Evolutionary conservation across 352 stramenopile genomes (phyloP).

Genomic region (Pythium aphanidermatum): DNA sequence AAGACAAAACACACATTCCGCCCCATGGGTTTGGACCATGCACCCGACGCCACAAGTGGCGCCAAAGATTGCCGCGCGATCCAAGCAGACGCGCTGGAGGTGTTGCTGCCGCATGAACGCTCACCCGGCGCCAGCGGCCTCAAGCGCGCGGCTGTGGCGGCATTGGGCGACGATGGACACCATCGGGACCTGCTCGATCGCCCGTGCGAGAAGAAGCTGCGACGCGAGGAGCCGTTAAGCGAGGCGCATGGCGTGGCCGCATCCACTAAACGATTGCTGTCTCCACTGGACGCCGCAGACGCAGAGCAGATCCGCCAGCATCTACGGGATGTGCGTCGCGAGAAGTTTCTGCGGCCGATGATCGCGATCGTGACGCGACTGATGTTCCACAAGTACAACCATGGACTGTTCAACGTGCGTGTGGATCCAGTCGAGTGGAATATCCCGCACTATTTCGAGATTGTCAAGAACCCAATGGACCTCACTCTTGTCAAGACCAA

Average conservation of each 20-base stretch:
- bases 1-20: constrained; percentile 48
- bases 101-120: constrained; percentile 19
- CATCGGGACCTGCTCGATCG: constrained; percentile 11
- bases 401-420: constrained; percentile 73
- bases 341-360: constrained; percentile 60
- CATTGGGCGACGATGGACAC: constrained; percentile 7
- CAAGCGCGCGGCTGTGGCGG: constrained; percentile 10
- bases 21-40: constrained; percentile 45
- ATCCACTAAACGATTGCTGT: constrained; percentile 25
- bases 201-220: constrained; percentile 43
- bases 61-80: constrained; percentile 16
- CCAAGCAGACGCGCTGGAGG: constrained; percentile 6
- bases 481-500: constrained; percentile 88
- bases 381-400: constrained; percentile 81
- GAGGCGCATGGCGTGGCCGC: background rate
- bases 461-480: constrained; percentile 89
- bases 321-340: constrained; percentile 59
- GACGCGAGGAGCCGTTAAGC: constrained; percentile 15
- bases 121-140: constrained; percentile 11
- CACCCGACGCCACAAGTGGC: constrained; percentile 6
- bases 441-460: constrained; percentile 79
- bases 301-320: constrained; percentile 63
- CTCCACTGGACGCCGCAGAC: constrained; percentile 51
- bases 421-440: constrained; percentile 73
- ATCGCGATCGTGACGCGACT: constrained; percentile 60